Percentiles rank a stretch among this genome's conserved stretches.
Evolutionary conservation across 495 filamentous ascomycete genomes (phyloP).

Genomic region (Penicillium riverlandense): DNA sequence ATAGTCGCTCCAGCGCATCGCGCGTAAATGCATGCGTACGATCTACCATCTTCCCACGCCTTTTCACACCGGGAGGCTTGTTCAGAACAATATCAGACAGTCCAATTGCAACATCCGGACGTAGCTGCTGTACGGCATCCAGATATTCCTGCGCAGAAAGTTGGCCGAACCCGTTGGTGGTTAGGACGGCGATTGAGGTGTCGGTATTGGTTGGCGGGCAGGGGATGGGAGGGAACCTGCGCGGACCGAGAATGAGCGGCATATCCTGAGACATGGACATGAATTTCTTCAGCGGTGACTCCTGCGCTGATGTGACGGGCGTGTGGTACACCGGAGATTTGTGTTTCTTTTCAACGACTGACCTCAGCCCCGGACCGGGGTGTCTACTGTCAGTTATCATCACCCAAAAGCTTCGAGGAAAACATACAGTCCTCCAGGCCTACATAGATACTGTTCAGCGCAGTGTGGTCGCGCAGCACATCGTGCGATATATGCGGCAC

Average conservation of each 20-base stretch:
- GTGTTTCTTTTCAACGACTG: slow-evolving; percentile 66
- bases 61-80: slow-evolving; percentile 53
- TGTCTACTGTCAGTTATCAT: slow-evolving; percentile 16
- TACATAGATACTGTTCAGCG: slow-evolving; percentile 64
- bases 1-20: slow-evolving; percentile 44
- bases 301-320: slow-evolving; percentile 23
- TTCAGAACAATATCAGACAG: slow-evolving; percentile 68
- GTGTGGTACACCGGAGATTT: slow-evolving; percentile 45
- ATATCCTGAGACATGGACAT: slow-evolving; percentile 48
- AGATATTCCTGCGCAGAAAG: slow-evolving; percentile 63
- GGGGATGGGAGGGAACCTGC: slow-evolving; percentile 67
- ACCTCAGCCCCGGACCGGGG: slow-evolving; percentile 25
- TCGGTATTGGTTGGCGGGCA: slow-evolving; percentile 68
- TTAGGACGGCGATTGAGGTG: slow-evolving; percentile 66
- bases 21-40: slow-evolving; percentile 68
- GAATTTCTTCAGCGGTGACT: slow-evolving; percentile 64
- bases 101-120: slow-evolving; percentile 74
- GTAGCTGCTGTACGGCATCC: slow-evolving; percentile 50
- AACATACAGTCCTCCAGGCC: slow-evolving; percentile 88
- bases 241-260: slow-evolving; percentile 69
- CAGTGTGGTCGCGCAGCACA: slow-evolving; percentile 57
- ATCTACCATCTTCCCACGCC: slow-evolving; percentile 76
- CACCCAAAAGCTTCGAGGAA: background rate
- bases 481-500: slow-evolving; percentile 88
- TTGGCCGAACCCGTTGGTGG: slow-evolving; percentile 71